Conservation (phyloP, 257 asterid species). For the Ilex aquifolium region DNA sequence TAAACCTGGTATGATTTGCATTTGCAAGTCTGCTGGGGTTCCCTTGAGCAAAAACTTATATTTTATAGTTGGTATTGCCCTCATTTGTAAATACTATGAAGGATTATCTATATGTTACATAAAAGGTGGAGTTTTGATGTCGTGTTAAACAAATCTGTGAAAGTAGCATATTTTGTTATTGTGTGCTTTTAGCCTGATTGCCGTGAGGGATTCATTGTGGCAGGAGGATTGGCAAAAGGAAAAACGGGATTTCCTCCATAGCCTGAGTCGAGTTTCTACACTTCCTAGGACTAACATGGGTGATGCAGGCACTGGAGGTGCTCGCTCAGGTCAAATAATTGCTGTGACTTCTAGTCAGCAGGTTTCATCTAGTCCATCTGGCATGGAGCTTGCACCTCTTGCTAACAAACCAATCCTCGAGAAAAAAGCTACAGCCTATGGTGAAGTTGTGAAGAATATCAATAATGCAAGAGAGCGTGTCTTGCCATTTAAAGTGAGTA, state of each 20-base stretch:
- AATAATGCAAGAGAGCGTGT: constrained; percentile 80
- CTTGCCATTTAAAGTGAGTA: constrained; percentile 63
- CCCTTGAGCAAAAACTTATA: too few species aligned
- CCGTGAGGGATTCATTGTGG: constrained; percentile 17
- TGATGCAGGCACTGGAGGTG: constrained; percentile 40
- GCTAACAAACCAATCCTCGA: constrained; percentile 58
- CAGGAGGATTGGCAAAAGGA: constrained; percentile 98
- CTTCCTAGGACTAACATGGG: constrained; percentile 66
- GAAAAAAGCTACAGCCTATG: constrained; percentile 78
- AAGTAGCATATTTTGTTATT: background rate
- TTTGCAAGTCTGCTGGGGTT: too few species aligned
- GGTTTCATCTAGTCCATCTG: constrained; percentile 49
- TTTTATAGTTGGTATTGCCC: too few species aligned
- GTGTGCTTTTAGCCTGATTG: constrained; percentile 3
- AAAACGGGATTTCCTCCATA: constrained; percentile 82
- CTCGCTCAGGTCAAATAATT: constrained; percentile 61
- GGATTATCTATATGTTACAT: too few species aligned
- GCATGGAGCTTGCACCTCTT: constrained; percentile 50
- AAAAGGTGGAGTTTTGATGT: too few species aligned
- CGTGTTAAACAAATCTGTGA: background rate
- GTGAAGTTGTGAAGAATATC: constrained; percentile 76
- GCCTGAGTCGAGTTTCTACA: constrained; percentile 72
- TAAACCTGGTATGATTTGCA: too few species aligned
- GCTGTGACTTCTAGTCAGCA: constrained; percentile 55
- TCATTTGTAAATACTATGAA: too few species aligned